Conservation (phyloP, 2,329 filamentous ascomycete species). For the Graphium sp. region DNA sequence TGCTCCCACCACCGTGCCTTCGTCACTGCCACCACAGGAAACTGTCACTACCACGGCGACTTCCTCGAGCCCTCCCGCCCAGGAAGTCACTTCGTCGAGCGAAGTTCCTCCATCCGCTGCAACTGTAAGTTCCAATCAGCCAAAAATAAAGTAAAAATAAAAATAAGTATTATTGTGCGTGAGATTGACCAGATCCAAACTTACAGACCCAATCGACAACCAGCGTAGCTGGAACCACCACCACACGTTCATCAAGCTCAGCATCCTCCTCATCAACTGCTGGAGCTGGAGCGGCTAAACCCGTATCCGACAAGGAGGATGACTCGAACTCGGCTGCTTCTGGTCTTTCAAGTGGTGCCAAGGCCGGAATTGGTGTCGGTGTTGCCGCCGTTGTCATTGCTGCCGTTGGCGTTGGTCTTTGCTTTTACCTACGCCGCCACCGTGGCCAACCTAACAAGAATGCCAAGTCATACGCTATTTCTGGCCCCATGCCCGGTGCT, state of each 20-base stretch:
- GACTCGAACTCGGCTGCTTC: slow-evolving; percentile 4
- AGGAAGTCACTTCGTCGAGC: background rate
- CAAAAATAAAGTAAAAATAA: slow-evolving; percentile 4
- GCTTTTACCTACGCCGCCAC: slow-evolving; percentile 19
- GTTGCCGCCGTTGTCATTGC: slow-evolving; percentile 23
- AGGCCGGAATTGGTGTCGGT: slow-evolving; percentile 31
- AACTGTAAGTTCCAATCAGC: no score
- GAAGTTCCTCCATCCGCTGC: slow-evolving; percentile 1
- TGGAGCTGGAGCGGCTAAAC: slow-evolving; percentile 1
- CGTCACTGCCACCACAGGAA: slow-evolving; percentile 2
- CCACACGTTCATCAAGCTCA: slow-evolving; percentile 1
- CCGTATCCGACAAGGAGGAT: slow-evolving; percentile 2
- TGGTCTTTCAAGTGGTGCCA: slow-evolving; percentile 23
- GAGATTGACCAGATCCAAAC: slow-evolving; percentile 1
- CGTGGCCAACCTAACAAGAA: slow-evolving; percentile 8
- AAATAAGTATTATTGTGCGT: slow-evolving; percentile 3
- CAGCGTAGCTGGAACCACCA: background rate
- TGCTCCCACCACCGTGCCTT: background rate
- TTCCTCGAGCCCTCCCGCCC: background rate
- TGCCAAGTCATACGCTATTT: slow-evolving; percentile 19
- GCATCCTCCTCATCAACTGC: slow-evolving; percentile 2
- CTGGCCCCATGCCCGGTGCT: slow-evolving; percentile 29
- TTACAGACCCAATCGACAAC: background rate
- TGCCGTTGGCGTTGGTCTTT: slow-evolving; percentile 19
- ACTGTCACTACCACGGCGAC: slow-evolving; percentile 1